These are phyloP conservation scores for Eucalyptus marginata DNA, from an alignment of 345 rosid genomes.

Conservation along the genomic window DNA sequence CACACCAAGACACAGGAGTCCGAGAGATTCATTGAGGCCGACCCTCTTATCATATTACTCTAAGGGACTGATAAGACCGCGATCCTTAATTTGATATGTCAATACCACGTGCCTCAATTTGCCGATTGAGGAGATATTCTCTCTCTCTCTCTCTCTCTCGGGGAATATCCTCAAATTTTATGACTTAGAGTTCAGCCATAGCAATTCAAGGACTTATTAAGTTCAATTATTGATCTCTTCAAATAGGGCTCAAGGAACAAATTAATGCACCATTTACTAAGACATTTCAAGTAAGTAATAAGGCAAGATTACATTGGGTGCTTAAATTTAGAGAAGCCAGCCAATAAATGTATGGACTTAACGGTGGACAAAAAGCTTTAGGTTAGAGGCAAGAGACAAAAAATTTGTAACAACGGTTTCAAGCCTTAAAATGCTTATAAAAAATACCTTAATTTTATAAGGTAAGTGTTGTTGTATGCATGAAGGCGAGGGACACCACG, in stretches of 20 bases:
- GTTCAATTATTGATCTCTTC: not conserved
- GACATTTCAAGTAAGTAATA: not conserved
- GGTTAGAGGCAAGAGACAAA: not conserved
- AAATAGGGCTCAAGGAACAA: not conserved
- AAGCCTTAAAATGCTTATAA: not conserved
- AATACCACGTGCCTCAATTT: rapidly evolving
- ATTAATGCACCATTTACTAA: not conserved
- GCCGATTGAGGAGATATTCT: not conserved
- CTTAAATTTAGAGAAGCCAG: not conserved
- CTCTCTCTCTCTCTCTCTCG: rapidly evolving
- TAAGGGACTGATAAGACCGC: not conserved
- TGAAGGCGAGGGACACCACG: not conserved
- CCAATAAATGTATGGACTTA: not conserved
- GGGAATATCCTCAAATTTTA: too few species aligned
- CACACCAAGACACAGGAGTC: not conserved
- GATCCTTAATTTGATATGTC: too few species aligned
- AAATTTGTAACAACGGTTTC: not conserved
- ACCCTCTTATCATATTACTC: not conserved
- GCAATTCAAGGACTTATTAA: too few species aligned
- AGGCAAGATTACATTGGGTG: not conserved
- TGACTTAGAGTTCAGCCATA: rapidly evolving
- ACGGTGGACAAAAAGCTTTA: not conserved
- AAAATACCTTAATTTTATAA: not conserved
- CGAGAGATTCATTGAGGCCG: not conserved
- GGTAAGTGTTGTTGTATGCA: not conserved